Conservation (phyloP, 2,329 filamentous ascomycete genomes). For the Neurospora sp. region DNA sequence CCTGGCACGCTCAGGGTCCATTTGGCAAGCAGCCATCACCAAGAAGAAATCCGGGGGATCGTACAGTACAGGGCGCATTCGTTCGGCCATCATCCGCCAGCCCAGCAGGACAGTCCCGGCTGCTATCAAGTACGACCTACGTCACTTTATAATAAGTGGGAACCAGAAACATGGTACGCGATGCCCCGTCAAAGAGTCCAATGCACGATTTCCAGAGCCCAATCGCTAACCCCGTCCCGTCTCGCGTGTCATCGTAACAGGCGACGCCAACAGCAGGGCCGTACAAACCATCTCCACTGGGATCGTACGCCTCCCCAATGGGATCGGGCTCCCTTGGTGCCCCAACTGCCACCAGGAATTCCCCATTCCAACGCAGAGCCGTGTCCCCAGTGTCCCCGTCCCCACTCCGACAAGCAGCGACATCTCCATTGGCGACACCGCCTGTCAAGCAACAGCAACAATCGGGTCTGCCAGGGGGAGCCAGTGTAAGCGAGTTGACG, state of each 20-base stretch:
- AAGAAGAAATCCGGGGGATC: neutral
- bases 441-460: neutral
- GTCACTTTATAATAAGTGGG: neutral
- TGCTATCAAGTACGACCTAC: neutral
- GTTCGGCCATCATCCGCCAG: neutral
- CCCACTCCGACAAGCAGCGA: conserved; percentile 52
- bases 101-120: neutral
- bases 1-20: neutral
- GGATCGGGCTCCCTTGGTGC: conserved; percentile 46
- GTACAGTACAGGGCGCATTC: neutral
- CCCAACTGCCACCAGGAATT: conserved; percentile 40
- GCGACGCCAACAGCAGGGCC: conserved; percentile 36
- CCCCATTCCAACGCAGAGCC: conserved; percentile 45
- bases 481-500: neutral
- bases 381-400: conserved; percentile 49
- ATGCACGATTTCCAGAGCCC: neutral
- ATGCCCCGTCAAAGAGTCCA: neutral
- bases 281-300: conserved; percentile 63
- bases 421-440: conserved; percentile 39
- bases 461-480: neutral
- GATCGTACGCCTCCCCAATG: conserved; percentile 49
- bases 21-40: neutral
- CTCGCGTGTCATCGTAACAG: conserved; percentile 22
- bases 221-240: neutral
- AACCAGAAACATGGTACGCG: neutral